These are phyloP conservation scores for Arthromyces matolae DNA, from an alignment of 768 basidiomycete genomes.

Conservation along the genomic window DNA sequence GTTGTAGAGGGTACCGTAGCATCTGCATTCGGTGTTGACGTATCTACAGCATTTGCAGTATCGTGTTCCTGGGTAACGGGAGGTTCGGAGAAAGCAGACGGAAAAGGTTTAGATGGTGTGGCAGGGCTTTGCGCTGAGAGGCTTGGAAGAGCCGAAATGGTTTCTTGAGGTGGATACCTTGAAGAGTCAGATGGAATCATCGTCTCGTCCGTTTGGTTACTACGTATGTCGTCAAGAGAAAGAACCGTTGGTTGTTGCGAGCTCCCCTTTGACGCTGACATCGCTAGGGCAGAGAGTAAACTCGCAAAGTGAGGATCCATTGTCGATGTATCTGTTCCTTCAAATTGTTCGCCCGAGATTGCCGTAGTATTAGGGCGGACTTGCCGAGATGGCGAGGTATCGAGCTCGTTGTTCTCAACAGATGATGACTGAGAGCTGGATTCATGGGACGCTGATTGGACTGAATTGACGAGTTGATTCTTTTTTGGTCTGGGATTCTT, in stretches of 20 bases:
- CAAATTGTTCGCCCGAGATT: slow-evolving; percentile 34
- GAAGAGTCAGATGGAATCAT: too few species aligned
- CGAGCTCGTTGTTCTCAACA: slow-evolving; percentile 55
- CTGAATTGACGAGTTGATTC: too few species aligned
- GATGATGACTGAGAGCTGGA: slow-evolving; percentile 68
- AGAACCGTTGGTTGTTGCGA: not conserved
- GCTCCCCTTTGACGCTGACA: slow-evolving; percentile 39
- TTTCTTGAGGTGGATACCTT: not conserved
- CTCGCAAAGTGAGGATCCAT: slow-evolving; percentile 73
- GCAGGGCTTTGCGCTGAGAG: too few species aligned
- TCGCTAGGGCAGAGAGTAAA: slow-evolving; percentile 56
- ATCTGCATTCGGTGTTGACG: not conserved
- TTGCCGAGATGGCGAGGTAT: slow-evolving; percentile 65
- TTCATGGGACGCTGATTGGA: slow-evolving; percentile 51
- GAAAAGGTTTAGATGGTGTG: not conserved
- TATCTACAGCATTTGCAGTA: not conserved
- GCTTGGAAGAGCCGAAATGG: not conserved
- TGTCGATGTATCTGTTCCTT: slow-evolving; percentile 27
- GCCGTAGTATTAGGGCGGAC: slow-evolving; percentile 27
- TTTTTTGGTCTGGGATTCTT: slow-evolving; percentile 31
- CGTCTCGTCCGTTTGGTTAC: too few species aligned
- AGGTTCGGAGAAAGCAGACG: not conserved
- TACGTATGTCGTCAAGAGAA: too few species aligned
- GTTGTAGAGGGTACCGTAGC: not conserved
- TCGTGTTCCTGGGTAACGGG: too few species aligned